Evolutionary conservation across 139 green algal genomes (phyloP).

Genomic region (Volvox africanus): DNA sequence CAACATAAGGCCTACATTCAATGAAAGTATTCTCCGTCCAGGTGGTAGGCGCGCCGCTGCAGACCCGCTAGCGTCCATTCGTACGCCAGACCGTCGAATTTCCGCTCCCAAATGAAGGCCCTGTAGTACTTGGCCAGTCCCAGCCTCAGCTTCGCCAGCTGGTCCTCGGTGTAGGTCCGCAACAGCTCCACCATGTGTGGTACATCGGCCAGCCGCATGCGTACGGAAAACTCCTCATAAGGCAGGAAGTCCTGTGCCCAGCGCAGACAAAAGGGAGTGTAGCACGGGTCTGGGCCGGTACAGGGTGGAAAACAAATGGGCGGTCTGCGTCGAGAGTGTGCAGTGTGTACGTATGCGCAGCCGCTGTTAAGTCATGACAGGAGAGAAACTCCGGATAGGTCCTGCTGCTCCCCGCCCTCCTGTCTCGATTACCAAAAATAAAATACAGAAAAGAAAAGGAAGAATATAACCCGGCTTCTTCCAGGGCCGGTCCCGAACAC

Average conservation of each 20-base stretch:
- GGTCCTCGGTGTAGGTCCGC: constrained; percentile 26
- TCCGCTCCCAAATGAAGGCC: constrained; percentile 63
- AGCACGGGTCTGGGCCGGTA: no score
- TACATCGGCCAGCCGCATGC: constrained; percentile 49
- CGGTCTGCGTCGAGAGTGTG: not conserved
- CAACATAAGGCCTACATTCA: not conserved
- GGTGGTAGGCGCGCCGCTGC: constrained; percentile 15
- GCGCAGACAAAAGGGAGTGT: not conserved
- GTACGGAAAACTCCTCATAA: constrained; percentile 67
- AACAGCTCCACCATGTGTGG: constrained; percentile 57
- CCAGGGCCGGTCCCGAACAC: no score
- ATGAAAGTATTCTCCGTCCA: constrained; percentile 10
- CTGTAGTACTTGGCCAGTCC: constrained; percentile 51
- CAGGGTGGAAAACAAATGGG: not conserved
- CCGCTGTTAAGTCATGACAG: no score
- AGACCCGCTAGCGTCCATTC: constrained; percentile 58
- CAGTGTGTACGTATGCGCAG: not conserved
- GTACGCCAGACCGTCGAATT: constrained; percentile 49
- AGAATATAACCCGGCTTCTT: no score
- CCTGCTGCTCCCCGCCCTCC: no score
- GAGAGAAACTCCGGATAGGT: no score
- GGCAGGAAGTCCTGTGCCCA: constrained; percentile 57
- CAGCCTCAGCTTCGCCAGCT: constrained; percentile 45
- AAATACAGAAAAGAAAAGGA: no score
- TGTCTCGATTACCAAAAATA: no score